These are phyloP conservation scores for Erucastrum elatum DNA, from an alignment of 345 rosid genomes.

Conservation along the genomic window DNA sequence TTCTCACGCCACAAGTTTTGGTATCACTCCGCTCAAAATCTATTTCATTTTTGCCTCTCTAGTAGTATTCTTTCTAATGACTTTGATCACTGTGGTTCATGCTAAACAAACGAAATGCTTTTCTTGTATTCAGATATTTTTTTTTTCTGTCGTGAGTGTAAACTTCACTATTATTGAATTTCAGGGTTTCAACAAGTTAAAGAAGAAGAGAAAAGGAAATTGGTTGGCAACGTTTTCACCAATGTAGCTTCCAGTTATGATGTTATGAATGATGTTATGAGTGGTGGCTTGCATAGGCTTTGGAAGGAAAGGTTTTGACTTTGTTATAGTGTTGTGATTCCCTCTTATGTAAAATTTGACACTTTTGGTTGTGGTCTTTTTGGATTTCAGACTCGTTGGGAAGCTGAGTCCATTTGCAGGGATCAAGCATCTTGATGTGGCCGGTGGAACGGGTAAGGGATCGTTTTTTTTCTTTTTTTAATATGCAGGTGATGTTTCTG, in stretches of 20 bases:
- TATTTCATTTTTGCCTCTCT: too few relatives aligned
- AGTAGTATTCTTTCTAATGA: too few relatives aligned
- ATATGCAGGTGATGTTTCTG: not conserved
- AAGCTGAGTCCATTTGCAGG: constrained; percentile 86
- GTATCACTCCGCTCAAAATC: constrained; percentile 35
- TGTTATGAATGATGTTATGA: constrained; percentile 97
- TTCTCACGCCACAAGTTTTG: constrained; percentile 97
- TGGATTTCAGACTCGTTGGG: constrained; percentile 67
- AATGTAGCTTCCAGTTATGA: constrained; percentile 78
- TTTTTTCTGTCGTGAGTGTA: too few relatives aligned
- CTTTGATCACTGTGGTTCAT: too few relatives aligned
- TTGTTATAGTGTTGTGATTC: not conserved
- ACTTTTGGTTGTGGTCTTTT: constrained; percentile 9
- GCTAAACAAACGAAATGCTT: not conserved
- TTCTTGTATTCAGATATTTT: not conserved
- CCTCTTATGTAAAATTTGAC: not conserved
- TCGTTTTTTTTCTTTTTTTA: too few relatives aligned
- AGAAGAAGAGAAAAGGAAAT: constrained; percentile 80
- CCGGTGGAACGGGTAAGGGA: constrained; percentile 80
- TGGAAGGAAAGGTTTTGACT: constrained; percentile 87
- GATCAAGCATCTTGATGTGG: constrained; percentile 98
- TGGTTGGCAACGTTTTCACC: constrained; percentile 87
- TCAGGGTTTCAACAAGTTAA: constrained; percentile 84
- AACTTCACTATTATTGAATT: not conserved
- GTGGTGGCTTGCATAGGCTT: constrained; percentile 83